Evolutionary conservation across 192 early-diverging fungal genomes (phyloP), one percentile per base, ranked within the genome.

Genomic region (Entomortierella beljakovae): DNA sequence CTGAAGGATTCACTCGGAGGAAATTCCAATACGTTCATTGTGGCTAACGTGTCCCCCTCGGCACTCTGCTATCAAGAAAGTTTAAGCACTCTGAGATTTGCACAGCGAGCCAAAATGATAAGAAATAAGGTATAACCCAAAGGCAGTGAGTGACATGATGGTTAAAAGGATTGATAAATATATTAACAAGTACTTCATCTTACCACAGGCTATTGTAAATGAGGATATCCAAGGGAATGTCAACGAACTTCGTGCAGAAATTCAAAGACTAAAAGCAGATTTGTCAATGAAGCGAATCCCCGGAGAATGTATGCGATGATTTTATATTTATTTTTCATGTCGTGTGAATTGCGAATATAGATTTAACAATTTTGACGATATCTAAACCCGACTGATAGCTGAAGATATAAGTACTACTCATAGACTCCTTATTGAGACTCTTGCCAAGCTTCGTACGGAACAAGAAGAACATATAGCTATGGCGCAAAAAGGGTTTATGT

Each of bases 81-180:
- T 35, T 67, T 90, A 16, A 87, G 87, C 26, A 92, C 91, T 1
- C 62, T 92, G 51, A 72, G 89, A 10, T 92, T 92, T 83, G 91
- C 90, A 1, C 87, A 90, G 60, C 80, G 90, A 23, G 90, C 91
- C 22, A 92, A 91, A 62, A 88, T 89, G 86, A 91, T 92, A 46
- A 88, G 82, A 55, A 92, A 91, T 81, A 91, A 88, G 81, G 80
- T 81, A 58, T 10, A 10, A 7, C 8, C 23, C 16, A 34, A 34
- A 26, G 22, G 42, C 13, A 23, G 15, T 26, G n/a, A n/a, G n/a
- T 18, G 20, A 51, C 32, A 6, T 38, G 7, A n/a, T 15, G 16
- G 49, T n/a, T 15, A 50, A 18, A 18, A 18, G 49, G 28, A 20
- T 32, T 31, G 16, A 43, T n/a, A 0, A 60, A 35, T 20, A 28